phyloP scores from a whole-genome alignment of 331 rosid species.

The Cydonia oblonga region DNA sequence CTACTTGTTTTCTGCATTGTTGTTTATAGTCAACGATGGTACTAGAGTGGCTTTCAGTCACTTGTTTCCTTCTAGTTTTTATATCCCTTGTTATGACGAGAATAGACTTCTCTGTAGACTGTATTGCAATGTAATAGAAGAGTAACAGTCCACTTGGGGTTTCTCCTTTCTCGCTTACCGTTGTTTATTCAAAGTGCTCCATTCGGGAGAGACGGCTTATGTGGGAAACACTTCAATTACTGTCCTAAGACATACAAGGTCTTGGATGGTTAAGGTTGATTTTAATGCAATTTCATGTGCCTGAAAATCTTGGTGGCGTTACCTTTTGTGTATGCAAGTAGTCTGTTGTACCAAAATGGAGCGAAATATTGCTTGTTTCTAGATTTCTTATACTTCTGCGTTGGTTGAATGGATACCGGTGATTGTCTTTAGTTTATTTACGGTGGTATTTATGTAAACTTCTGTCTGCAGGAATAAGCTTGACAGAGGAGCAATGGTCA shows the following conservation, averaged over 20 bases:
- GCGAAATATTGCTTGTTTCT: neutral
- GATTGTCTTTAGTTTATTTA: neutral
- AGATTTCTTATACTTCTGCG: neutral
- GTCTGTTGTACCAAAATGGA: neutral
- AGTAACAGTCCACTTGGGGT: no score
- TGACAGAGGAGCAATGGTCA: conserved; percentile 89
- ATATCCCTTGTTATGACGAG: no score
- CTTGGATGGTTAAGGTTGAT: neutral
- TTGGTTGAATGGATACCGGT: neutral
- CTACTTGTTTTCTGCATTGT: neutral
- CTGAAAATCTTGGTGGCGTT: no score
- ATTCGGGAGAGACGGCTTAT: neutral
- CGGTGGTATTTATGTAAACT: neutral
- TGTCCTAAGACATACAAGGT: neutral
- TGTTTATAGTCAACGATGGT: neutral
- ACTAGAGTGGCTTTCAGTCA: neutral
- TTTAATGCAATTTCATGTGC: neutral
- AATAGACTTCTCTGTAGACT: no score
- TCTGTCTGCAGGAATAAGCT: conserved; percentile 65
- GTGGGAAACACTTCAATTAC: neutral
- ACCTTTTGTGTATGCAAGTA: no score
- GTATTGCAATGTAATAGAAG: no score
- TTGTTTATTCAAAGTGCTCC: neutral
- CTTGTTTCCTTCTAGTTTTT: neutral
- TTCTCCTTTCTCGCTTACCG: neutral